phyloP scores from a whole-genome alignment of 2,329 filamentous ascomycete species.

The Bipolaris zeicola region DNA sequence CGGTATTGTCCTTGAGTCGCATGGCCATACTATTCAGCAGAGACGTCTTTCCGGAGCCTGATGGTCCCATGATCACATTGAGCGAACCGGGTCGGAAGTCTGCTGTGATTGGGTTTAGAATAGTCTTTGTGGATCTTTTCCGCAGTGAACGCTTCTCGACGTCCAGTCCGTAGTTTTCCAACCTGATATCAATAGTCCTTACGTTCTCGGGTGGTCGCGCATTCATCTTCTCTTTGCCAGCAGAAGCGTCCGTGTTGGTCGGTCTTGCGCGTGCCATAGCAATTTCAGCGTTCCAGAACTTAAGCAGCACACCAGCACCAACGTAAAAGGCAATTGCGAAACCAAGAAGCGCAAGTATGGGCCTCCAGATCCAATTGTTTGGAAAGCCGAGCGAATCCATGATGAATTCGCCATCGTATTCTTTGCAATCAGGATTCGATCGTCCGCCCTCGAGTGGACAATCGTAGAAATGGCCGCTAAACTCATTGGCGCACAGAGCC shows the following conservation, averaged over 20 bases:
- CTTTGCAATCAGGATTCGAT: conserved; percentile 67
- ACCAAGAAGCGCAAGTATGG: conserved; percentile 66
- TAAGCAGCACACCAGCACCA: conserved; percentile 65
- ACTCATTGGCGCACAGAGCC: conserved; percentile 74
- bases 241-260: conserved; percentile 63
- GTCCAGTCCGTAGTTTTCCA: conserved; percentile 68
- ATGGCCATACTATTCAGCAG: conserved; percentile 75
- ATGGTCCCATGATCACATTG: conserved; percentile 82
- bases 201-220: conserved; percentile 59
- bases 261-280: conserved; percentile 67
- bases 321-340: conserved; percentile 69
- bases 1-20: conserved; percentile 65
- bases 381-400: conserved; percentile 73
- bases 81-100: conserved; percentile 71
- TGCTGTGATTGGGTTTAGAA: conserved; percentile 69
- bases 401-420: conserved; percentile 72
- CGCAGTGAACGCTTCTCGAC: conserved; percentile 65
- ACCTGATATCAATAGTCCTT: conserved; percentile 66
- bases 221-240: conserved; percentile 72
- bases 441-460: conserved; percentile 69
- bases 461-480: conserved; percentile 72
- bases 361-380: conserved; percentile 67
- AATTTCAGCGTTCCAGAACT: conserved; percentile 70
- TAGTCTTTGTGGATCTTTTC: conserved; percentile 58
- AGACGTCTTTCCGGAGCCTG: conserved; percentile 77